Evolutionary conservation across 1,284 basidiomycete species (phyloP).

Genomic region (Ustilago loliicola): DNA sequence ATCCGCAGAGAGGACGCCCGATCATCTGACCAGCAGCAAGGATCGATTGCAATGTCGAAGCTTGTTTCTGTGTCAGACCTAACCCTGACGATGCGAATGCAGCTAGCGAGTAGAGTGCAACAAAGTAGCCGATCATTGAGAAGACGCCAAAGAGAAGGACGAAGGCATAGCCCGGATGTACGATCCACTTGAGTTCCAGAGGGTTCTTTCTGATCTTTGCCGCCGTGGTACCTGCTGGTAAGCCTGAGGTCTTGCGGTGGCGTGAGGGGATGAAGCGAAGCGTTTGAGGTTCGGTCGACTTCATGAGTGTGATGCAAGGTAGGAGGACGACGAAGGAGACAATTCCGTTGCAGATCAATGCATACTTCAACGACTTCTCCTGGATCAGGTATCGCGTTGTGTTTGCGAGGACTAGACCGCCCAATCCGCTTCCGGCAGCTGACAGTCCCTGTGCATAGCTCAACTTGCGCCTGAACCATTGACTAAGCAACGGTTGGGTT

Average conservation of each 20-base stretch:
- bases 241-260: not conserved
- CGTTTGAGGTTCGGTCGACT: constrained; percentile 51
- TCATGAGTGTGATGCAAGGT: constrained; percentile 69
- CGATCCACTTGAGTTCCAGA: constrained; percentile 58
- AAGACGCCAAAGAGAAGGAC: constrained; percentile 62
- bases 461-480: constrained; percentile 42
- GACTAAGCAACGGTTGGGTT: constrained; percentile 42
- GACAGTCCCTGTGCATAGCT: constrained; percentile 37
- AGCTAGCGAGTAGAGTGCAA: constrained; percentile 72
- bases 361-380: constrained; percentile 51
- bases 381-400: constrained; percentile 46
- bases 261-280: constrained; percentile 22
- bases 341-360: constrained; percentile 64
- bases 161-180: constrained; percentile 66
- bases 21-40: constrained; percentile 72
- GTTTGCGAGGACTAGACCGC: constrained; percentile 43
- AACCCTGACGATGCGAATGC: constrained; percentile 72
- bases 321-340: constrained; percentile 70
- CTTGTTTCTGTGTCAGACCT: constrained; percentile 71
- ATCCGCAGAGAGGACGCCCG: constrained; percentile 71
- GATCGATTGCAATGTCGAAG: constrained; percentile 72
- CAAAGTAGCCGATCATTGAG: constrained; percentile 71
- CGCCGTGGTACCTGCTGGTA: constrained; percentile 35
- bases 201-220: constrained; percentile 57
- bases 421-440: constrained; percentile 37